Evolutionary conservation across 176 grass and related monocot species (phyloP), one percentile per base, ranked within the genome.

Genomic region (Carex parvula): DNA sequence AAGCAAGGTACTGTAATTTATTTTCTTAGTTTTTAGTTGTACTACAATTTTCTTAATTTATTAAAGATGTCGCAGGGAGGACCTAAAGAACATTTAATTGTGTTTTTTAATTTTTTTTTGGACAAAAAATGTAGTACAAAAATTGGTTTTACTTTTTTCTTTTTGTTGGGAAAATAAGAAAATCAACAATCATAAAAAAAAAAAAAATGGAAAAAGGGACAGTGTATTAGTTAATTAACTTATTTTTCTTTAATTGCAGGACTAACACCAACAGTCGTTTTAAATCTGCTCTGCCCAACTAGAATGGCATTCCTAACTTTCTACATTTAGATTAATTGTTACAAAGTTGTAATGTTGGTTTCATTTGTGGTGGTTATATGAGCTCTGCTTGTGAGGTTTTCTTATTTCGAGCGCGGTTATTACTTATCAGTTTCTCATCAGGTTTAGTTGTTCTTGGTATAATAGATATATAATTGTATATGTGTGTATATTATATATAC

Each of bases 211-310:
- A 53, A 30, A 30, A 35, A 33, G 6, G 52, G 5, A 78, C 50
- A 57, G 26, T 57, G 52, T 14, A 56, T 26, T 78, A 78, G 56
- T 78, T 78, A 78, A 78, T 57, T 9, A 78, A 56, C 79, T 63
- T 63, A 50, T 81, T 81, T 79, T 81, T 64, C 41, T 81, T 81
- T 81, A 63, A 64, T 64, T 60, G 79, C 79, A 81, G 79, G 79
- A 81, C 60, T 81, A 81, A 81, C 79, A 81, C 79, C 79, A 48
- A 81, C 79, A 81, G 56, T 81, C 46, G 59, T 81, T 81, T 64
- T 81, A 81, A 81, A 81, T 81, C 79, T 81, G 79, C 79, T 81
- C 58, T 42, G 79, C 60, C 79, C 79, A 62, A 81, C 79, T 64
- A 81, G 79, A 81, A 81, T 81, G 79, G 60, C 79, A 44, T 81